phyloP scores from a whole-genome alignment of 176 grass and related monocot species.

The Bothriochloa decipiens region DNA sequence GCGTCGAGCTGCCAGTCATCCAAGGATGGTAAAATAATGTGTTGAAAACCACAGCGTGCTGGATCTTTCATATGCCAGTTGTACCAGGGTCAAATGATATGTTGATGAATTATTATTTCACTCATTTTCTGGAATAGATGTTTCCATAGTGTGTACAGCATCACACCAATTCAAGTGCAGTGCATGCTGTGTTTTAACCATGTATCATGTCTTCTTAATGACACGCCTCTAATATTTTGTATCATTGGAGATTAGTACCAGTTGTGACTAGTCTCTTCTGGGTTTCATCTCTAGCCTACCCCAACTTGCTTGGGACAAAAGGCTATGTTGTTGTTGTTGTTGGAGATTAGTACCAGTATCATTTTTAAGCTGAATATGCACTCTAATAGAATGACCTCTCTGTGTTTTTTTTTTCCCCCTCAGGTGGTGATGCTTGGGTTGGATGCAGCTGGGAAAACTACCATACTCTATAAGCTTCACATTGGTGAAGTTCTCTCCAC shows the following conservation, averaged over 20 bases:
- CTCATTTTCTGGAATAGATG: not conserved
- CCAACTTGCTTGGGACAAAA: too few relatives aligned
- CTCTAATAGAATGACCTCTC: not conserved
- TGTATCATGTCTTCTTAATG: not conserved
- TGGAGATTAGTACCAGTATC: not conserved
- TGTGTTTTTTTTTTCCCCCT: not conserved
- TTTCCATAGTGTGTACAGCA: not conserved
- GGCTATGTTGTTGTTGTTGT: too few relatives aligned
- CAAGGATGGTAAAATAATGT: not conserved
- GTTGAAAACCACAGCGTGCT: not conserved
- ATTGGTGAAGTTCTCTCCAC: conserved; percentile 96
- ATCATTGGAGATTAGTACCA: not conserved
- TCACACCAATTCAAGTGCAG: not conserved
- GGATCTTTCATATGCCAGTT: not conserved
- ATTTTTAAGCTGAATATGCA: not conserved
- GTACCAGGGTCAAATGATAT: not conserved
- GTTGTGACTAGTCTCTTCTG: too few relatives aligned
- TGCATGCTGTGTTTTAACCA: not conserved
- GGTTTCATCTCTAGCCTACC: too few relatives aligned
- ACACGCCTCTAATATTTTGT: not conserved
- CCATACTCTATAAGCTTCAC: conserved; percentile 96
- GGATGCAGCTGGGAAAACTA: conserved; percentile 96
- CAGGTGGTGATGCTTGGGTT: conserved; percentile 98
- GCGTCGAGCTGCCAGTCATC: not conserved
- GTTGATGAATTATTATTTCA: not conserved